phyloP scores from a whole-genome alignment of 495 filamentous ascomycete species.

The Hyaloscypha bicolor region DNA sequence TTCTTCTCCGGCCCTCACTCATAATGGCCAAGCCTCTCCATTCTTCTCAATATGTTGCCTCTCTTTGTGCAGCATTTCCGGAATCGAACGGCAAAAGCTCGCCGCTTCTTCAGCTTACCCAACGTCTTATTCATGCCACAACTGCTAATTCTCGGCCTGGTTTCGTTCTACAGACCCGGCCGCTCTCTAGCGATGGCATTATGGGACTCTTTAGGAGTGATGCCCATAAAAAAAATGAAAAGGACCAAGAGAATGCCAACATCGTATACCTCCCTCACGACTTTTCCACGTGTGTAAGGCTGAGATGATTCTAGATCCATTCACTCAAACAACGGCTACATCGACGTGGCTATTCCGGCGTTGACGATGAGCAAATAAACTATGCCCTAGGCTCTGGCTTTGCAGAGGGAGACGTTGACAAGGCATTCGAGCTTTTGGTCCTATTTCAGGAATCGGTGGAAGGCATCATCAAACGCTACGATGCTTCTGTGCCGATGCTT shows the following conservation, averaged over 20 bases:
- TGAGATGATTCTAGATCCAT: conserved; percentile 49
- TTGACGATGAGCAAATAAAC: conserved; percentile 64
- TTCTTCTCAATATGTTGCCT: conserved; percentile 29
- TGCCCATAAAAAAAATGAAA: conserved; percentile 50
- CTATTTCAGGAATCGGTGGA: conserved; percentile 78
- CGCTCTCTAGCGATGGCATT: conserved; percentile 31
- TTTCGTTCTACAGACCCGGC: conserved; percentile 42
- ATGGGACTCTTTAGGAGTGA: conserved; percentile 55
- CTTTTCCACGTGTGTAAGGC: not conserved
- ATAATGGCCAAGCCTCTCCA: conserved; percentile 17
- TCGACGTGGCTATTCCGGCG: conserved; percentile 51
- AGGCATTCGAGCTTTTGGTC: conserved; percentile 73
- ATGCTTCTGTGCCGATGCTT: conserved; percentile 68
- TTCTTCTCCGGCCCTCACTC: conserved; percentile 25
- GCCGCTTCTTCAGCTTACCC: conserved; percentile 31
- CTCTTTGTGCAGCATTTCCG: conserved; percentile 35
- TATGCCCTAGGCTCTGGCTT: conserved; percentile 69
- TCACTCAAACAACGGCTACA: conserved; percentile 53
- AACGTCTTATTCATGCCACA: conserved; percentile 33
- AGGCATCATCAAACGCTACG: conserved; percentile 75
- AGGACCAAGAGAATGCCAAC: conserved; percentile 56
- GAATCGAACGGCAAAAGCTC: conserved; percentile 31
- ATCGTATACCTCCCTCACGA: conserved; percentile 33
- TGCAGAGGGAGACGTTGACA: conserved; percentile 69
- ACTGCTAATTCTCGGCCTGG: conserved; percentile 39